Evolutionary conservation across 2,329 filamentous ascomycete genomes (phyloP), one percentile per base, ranked within the genome.

Genomic region (Hymenoscyphus salicellus): DNA sequence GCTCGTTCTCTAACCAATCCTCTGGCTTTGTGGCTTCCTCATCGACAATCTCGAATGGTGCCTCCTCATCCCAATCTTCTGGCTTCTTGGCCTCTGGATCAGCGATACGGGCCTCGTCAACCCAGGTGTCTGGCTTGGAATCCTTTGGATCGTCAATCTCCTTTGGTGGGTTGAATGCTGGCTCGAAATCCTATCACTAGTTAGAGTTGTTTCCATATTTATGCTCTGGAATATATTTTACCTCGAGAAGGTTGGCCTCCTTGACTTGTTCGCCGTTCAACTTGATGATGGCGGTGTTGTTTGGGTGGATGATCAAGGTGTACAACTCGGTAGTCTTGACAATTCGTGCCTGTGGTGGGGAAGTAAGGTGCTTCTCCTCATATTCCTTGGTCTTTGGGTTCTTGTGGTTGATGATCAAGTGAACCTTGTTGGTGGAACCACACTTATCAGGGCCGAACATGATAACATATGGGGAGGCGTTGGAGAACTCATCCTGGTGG

Each of bases 391-490:
- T 97, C 91, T 97, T 97, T 78, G 95, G 95, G 88, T 98, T 99
- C 91, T 98, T 99, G 90, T 99, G 95, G 82, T 96, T 95, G 88
- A 99, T 96, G 80, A 99, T 99, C 83, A 99, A 97, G 81, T 88
- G 86, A 61, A 96, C 91, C 90, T 98, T 98, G 89, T 99, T 99
- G 80, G 92, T 98, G 78, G 92, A 87, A 79, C 95, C 95, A 79
- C 95, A 99, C 89, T 98, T 98, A 85, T 99, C 95, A 74, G 95
- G 95, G 72, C 95, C 95, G 78, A 99, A 99, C 95, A 99, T 99
- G 86, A 99, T 96, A 73, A 99, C 91, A 78, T 99, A 99, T 58
- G 95, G 95, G 55, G 94, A 97, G 68, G 90, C 88, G 82, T 99
- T 98, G 79, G 91, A 92, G 84, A 99, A 99, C 84, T 99, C 95